phyloP scores from a whole-genome alignment of 495 filamentous ascomycete species.

The Annulohypoxylon moriforme region DNA sequence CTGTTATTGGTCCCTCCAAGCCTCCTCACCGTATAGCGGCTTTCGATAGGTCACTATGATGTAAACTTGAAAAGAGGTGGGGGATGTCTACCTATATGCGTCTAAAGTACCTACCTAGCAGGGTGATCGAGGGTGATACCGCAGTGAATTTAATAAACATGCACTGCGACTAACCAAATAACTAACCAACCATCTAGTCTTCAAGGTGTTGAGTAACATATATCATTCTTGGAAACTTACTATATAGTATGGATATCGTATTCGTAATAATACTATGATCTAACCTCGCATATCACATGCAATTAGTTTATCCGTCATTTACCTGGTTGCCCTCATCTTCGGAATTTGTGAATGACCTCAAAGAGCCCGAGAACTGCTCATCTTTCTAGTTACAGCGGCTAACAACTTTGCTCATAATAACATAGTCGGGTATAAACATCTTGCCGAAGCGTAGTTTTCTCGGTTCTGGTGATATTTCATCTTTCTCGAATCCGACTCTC shows the following conservation, averaged over 20 bases:
- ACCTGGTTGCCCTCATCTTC: neutral
- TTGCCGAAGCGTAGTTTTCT: conserved; percentile 72
- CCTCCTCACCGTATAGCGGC: conserved; percentile 27
- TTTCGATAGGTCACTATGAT: conserved; percentile 33
- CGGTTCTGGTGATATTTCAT: conserved; percentile 73
- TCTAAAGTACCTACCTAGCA: neutral
- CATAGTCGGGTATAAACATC: conserved; percentile 72
- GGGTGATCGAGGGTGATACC: neutral
- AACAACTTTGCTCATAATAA: conserved; percentile 75
- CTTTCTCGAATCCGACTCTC: conserved; percentile 72
- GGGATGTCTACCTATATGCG: neutral
- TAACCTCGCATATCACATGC: conserved; percentile 21
- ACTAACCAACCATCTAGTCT: too few species aligned
- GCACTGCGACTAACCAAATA: too few species aligned
- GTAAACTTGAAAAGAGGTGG: conserved; percentile 25
- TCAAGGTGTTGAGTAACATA: too few species aligned
- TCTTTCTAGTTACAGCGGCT: neutral
- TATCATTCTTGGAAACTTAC: too few species aligned
- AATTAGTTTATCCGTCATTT: neutral
- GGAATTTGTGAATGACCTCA: neutral
- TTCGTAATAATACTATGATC: conserved; percentile 21
- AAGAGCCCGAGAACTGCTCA: neutral
- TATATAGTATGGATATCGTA: conserved; percentile 20
- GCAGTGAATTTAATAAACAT: neutral
- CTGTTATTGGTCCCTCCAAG: conserved; percentile 7